phyloP scores from a whole-genome alignment of 2,329 filamentous ascomycete genomes.

The Calonectria pteridis region DNA sequence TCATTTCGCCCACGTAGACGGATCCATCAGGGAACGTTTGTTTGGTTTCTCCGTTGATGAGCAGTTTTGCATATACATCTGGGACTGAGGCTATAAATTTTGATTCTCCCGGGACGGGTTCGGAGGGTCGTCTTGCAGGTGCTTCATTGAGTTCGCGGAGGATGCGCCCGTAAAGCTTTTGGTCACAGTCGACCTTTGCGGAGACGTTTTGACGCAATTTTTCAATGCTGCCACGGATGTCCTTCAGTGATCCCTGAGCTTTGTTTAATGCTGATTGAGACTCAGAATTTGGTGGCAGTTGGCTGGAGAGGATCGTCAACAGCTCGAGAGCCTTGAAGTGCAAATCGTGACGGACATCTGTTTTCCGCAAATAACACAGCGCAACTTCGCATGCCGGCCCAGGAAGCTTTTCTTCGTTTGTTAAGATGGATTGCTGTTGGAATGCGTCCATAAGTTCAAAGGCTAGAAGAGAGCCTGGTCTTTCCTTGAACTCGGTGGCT shows the following conservation, averaged over 20 bases:
- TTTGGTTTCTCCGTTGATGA: neutral
- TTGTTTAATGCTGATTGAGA: neutral
- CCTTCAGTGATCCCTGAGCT: neutral
- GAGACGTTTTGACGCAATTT: neutral
- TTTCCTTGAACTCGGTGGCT: neutral
- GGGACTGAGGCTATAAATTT: neutral
- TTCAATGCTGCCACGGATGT: neutral
- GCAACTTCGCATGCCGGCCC: neutral
- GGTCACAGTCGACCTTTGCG: neutral
- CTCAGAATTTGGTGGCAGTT: neutral
- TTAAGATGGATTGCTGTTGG: neutral
- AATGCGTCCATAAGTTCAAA: neutral
- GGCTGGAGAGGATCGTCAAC: neutral
- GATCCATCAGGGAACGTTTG: neutral
- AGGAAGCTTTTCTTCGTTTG: neutral
- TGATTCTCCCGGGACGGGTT: too few relatives aligned
- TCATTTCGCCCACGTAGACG: neutral
- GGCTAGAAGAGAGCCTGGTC: neutral
- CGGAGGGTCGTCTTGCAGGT: neutral
- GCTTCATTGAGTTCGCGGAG: neutral
- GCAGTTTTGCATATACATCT: neutral
- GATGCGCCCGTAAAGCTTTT: neutral
- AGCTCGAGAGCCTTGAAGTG: neutral
- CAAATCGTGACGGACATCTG: neutral
- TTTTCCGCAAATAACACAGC: neutral